Evolutionary conservation across 306 rosid species (phyloP), one percentile per base, ranked within the genome.

Genomic region (Cicer bijugum): DNA sequence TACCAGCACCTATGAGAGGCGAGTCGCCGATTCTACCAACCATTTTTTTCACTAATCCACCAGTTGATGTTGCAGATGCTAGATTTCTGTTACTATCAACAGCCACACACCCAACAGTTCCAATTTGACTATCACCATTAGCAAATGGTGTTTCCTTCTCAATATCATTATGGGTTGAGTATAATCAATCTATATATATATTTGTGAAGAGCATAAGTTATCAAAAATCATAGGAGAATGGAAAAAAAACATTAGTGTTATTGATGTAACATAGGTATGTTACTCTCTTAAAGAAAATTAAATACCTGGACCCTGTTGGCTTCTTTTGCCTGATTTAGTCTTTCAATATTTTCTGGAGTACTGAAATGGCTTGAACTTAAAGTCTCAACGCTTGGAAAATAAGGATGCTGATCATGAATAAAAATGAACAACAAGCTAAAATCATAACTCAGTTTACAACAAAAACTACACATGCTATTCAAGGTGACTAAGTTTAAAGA

Each of bases 41-140:
- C 97, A 89, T 89, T 84, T 91, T 93, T 86, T 91, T 93, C 56
- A 93, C 96, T 1, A 89, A 77, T 79, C 97, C 96, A 7, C 98
- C 96, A 0, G 95, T 93, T 8, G 97, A 93, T 72, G 97, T 89
- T 79, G 97, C 96, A 56, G 98, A 64, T 69, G 98, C 97, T 67
- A 91, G 82, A 70, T 86, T 88, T 39, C 98, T 96, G 6, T 74
- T 52, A 47, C 73, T 56, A 47, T 91, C 98, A 65, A 91, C 93
- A 52, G 90, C 97, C 75, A 93, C 98, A 75, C 98, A 91, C 55
- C 97, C 98, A 38, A 93, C 97, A 8, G 96, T 93, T 48, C 96
- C 98, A 8, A 81, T 71, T 76, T 89, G 93, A 82, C 90, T 88
- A 75, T 89, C 97, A 5, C 96, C 86, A 65, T 87, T 69, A 52